These are phyloP conservation scores for Penicillium sumatraense DNA, from an alignment of 2,329 filamentous ascomycete genomes.

Conservation along the genomic window DNA sequence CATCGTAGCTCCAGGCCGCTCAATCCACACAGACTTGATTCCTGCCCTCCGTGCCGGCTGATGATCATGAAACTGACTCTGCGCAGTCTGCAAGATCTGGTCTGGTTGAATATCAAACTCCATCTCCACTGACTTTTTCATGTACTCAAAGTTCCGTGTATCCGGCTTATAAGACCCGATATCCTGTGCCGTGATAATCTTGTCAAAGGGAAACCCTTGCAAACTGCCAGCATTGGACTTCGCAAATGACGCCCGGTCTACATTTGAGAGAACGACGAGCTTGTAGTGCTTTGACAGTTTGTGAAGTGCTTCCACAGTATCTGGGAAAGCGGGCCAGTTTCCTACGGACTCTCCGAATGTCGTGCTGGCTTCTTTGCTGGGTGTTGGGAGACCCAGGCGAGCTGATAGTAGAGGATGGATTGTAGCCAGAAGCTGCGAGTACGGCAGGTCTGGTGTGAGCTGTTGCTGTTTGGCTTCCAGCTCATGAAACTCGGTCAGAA, in stretches of 20 bases:
- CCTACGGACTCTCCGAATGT: conserved; percentile 56
- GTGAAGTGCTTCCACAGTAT: conserved; percentile 59
- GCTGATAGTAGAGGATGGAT: conserved; percentile 43
- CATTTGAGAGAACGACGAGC: conserved; percentile 62
- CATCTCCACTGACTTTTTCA: conserved; percentile 59
- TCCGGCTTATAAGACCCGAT: conserved; percentile 75
- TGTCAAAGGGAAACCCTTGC: conserved; percentile 60
- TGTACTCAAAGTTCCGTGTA: conserved; percentile 66
- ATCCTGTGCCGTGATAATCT: conserved; percentile 71
- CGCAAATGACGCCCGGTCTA: conserved; percentile 58
- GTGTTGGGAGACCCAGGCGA: conserved; percentile 28
- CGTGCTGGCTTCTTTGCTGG: conserved; percentile 42
- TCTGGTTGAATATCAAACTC: conserved; percentile 62
- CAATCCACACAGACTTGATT: conserved; percentile 69
- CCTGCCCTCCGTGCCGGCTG: conserved; percentile 65
- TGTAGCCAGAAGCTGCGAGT: conserved; percentile 63
- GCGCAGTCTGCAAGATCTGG: conserved; percentile 69
- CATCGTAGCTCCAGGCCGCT: conserved; percentile 46
- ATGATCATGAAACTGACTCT: conserved; percentile 71
- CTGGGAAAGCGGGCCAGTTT: conserved; percentile 61
- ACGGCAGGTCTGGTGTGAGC: conserved; percentile 61
- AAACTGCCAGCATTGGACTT: conserved; percentile 55
- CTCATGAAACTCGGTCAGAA: conserved; percentile 31
- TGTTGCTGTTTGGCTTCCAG: conserved; percentile 55
- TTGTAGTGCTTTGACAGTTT: conserved; percentile 56